Evolutionary conservation across 257 asterid species (phyloP).

Genomic region (Nicotiana tabacum): DNA sequence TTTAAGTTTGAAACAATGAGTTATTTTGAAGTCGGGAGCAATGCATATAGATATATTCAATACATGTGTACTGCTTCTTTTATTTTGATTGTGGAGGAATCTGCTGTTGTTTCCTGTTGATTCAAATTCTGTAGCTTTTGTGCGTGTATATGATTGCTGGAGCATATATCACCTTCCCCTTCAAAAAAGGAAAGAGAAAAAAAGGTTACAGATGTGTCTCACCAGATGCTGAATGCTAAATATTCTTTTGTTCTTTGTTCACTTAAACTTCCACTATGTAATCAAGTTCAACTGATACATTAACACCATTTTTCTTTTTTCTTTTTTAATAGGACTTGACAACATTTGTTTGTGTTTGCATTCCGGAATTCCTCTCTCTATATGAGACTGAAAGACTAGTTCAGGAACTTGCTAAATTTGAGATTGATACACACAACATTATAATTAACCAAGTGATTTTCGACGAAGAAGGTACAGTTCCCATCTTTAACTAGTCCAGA

Average conservation of each 20-base stretch:
- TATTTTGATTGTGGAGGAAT: neutral
- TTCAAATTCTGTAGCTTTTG: neutral
- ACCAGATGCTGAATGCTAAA: neutral
- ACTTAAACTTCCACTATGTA: neutral
- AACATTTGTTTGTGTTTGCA: conserved; percentile 88
- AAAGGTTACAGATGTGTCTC: neutral
- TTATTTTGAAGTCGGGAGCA: neutral
- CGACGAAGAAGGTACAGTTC: conserved; percentile 77
- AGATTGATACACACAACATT: conserved; percentile 93
- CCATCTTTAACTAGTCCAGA: neutral
- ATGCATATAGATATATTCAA: neutral
- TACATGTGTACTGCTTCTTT: neutral
- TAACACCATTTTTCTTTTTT: neutral
- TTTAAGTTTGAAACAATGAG: neutral
- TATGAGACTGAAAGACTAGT: conserved; percentile 95
- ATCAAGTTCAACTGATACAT: neutral
- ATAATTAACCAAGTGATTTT: conserved; percentile 90
- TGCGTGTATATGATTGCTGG: neutral
- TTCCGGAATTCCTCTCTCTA: conserved; percentile 92
- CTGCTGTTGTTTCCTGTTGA: neutral
- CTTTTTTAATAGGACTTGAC: conserved; percentile 68
- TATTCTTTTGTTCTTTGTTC: neutral
- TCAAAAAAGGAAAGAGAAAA: neutral
- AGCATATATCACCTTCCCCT: neutral
- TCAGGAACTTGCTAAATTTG: conserved; percentile 90